Evolutionary conservation across 345 rosid species (phyloP).

Genomic region (Erysimum cheiranthoides): DNA sequence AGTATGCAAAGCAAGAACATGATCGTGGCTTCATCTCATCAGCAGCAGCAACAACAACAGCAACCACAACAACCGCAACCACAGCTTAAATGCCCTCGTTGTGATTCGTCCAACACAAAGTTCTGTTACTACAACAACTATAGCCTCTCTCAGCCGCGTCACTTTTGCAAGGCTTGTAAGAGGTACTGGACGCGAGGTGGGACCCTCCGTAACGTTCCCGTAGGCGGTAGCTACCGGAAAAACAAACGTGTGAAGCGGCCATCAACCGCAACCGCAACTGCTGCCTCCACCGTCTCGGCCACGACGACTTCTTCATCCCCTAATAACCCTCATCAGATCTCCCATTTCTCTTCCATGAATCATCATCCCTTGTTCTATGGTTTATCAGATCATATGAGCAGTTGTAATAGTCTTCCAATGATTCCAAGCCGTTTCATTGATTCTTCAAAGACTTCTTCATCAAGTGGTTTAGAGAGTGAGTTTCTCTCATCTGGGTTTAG

Average conservation of each 20-base stretch:
- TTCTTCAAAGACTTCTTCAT: slow-evolving; percentile 37
- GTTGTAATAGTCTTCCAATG: slow-evolving; percentile 49
- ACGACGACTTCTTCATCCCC: slow-evolving; percentile 38
- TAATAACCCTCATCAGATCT: slow-evolving; percentile 48
- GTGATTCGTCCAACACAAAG: slow-evolving; percentile 77
- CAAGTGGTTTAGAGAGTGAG: slow-evolving; percentile 52
- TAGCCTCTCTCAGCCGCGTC: slow-evolving; percentile 73
- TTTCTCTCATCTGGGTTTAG: slow-evolving; percentile 55
- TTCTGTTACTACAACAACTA: slow-evolving; percentile 86
- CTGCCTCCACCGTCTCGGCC: slow-evolving; percentile 30
- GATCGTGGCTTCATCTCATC: slow-evolving; percentile 56
- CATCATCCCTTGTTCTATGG: slow-evolving; percentile 71
- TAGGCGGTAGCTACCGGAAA: slow-evolving; percentile 78
- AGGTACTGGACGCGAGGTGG: slow-evolving; percentile 81
- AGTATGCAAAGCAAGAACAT: slow-evolving; percentile 56
- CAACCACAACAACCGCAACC: slow-evolving; percentile 53
- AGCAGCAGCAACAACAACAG: slow-evolving; percentile 42
- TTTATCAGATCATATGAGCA: slow-evolving; percentile 54
- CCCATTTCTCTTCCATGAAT: slow-evolving; percentile 53
- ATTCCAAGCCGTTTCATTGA: slow-evolving; percentile 43
- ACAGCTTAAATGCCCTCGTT: slow-evolving; percentile 76
- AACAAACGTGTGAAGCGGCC: slow-evolving; percentile 70
- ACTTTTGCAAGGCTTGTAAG: slow-evolving; percentile 80
- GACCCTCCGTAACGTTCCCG: slow-evolving; percentile 72
- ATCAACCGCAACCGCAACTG: slow-evolving; percentile 34